phyloP scores from a whole-genome alignment of 192 early-diverging fungal species.

The Spizellomyces sp. region DNA sequence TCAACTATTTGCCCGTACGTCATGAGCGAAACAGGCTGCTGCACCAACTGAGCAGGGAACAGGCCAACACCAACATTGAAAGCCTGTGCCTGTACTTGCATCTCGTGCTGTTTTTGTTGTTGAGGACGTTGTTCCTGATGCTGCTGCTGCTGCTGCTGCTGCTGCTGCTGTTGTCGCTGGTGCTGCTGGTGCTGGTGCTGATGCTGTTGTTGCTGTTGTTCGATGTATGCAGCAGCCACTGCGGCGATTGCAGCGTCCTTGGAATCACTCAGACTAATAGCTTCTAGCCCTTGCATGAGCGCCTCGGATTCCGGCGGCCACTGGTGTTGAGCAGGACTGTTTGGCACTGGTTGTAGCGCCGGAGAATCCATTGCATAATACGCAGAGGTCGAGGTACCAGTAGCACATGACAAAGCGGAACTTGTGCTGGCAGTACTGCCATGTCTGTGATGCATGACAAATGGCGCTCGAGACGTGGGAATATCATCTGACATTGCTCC shows the following conservation, averaged over 20 bases:
- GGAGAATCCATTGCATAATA: constrained; percentile 19
- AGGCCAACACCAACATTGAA: neutral
- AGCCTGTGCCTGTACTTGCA: constrained; percentile 12
- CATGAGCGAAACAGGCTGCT: no score
- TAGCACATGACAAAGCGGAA: constrained; percentile 7
- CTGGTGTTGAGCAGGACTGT: neutral
- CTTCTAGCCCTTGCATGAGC: constrained; percentile 21
- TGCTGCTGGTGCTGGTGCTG: constrained; percentile 10
- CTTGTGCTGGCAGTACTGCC: constrained; percentile 21
- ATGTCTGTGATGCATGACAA: constrained; percentile 6
- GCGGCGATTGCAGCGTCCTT: neutral
- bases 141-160: constrained; percentile 22
- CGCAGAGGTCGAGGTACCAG: neutral
- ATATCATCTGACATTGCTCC: neutral
- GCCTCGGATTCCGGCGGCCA: constrained; percentile 22
- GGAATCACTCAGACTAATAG: constrained; percentile 5
- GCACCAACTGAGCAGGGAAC: no score
- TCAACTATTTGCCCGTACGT: no score
- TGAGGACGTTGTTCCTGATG: neutral
- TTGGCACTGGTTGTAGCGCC: constrained; percentile 1
- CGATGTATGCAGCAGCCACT: constrained; percentile 2
- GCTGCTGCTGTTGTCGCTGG: neutral
- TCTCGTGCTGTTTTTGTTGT: constrained; percentile 15
- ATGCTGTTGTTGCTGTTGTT: constrained; percentile 14
- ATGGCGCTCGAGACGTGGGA: neutral